Evolutionary conservation across 2,329 filamentous ascomycete species (phyloP).

Genomic region (Talaromyces sp.): DNA sequence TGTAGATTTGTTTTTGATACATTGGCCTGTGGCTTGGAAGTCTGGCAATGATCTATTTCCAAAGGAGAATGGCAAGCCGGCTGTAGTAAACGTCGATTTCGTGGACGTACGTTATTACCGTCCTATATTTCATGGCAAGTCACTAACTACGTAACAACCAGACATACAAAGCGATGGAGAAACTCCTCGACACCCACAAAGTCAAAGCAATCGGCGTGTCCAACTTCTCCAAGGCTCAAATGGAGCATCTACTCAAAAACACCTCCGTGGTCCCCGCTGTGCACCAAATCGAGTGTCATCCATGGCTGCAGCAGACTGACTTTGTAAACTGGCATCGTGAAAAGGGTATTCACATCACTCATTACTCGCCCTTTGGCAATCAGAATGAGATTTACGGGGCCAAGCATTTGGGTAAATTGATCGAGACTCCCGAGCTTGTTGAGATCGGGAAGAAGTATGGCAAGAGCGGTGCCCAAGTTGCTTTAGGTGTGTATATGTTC

Average conservation of each 20-base stretch:
- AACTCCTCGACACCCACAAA: constrained; percentile 41
- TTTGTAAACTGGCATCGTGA: constrained; percentile 51
- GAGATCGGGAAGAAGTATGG: constrained; percentile 53
- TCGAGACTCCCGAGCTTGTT: constrained; percentile 50
- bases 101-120: constrained; percentile 40
- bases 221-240: constrained; percentile 50
- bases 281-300: constrained; percentile 54
- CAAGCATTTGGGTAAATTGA: constrained; percentile 47
- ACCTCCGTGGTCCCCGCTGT: constrained; percentile 46
- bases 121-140: too few relatives aligned
- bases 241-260: constrained; percentile 48
- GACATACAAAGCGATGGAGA: constrained; percentile 53
- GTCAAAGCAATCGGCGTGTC: constrained; percentile 52
- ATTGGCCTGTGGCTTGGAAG: constrained; percentile 59
- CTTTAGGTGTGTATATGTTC: constrained; percentile 38
- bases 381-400: constrained; percentile 51
- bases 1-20: constrained; percentile 68
- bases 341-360: constrained; percentile 53
- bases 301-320: constrained; percentile 50
- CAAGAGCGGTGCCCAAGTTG: constrained; percentile 52
- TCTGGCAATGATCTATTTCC: constrained; percentile 49
- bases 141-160: constrained; percentile 15
- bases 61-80: constrained; percentile 40
- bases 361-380: constrained; percentile 57
- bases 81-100: constrained; percentile 47